Base-by-base conservation (phyloP, 2,329 filamentous ascomycete species). In the Aspergillus quadrilineatus region DNA sequence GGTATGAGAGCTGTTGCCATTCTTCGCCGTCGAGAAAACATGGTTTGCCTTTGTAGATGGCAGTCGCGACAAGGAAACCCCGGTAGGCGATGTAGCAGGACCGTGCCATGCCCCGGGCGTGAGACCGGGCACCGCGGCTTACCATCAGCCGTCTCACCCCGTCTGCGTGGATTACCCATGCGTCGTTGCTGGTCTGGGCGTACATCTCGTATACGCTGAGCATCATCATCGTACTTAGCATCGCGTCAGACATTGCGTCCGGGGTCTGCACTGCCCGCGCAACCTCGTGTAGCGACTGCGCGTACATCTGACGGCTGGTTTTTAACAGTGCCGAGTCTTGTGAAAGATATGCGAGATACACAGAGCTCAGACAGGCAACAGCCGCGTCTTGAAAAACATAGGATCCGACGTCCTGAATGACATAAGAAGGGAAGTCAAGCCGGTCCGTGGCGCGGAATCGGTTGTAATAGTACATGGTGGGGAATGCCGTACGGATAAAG, bases 181-280 rank as follows among this genome's bases (percentile, higher is more conserved):
- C 68, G 4, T 68, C 62, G n/a, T 65, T 67, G 8, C 64, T 67
- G 4, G 74, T 73, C 34, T 67, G 69, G 10, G 72, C 69, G 50
- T 73, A 73, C 69, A 75, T 73, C 48, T 76, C 73, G 50, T 73
- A 76, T 9, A 75, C 69, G 9, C 67, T 73, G 7, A 75, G 65
- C 44, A 75, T 65, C 57, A 75, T 71, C 7, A 68, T 65, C 2
- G 79, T 60, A 60, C 70, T 60, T 26, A 74, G 32, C 70, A 67
- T 63, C 58, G 72, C 63, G 64, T 67, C 64, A 17, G 69, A 70
- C 51, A 67, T 63, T 0, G 68, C 69, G 6, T 65, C 60, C 4
- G 55, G 52, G 4, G 65, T 65, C 17, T 68, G 59, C 1, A 75
- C 43, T 0, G 69, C 66, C 10, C 59, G 61, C 26, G 68, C 65